phyloP scores from a whole-genome alignment of 129 eudicot species.

The Logfia minima region DNA sequence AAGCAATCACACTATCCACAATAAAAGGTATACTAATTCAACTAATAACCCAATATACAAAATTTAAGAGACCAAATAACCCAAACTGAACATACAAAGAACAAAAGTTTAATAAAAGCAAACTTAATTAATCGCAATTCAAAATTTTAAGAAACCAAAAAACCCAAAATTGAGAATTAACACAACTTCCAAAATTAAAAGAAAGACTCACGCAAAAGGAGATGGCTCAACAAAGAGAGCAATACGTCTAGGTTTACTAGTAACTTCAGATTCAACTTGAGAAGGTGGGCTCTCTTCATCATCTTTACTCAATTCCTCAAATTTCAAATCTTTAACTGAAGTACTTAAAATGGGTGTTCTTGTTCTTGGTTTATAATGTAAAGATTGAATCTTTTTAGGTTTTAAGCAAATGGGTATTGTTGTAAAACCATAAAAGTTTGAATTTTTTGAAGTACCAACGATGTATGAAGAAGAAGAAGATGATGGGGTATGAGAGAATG shows the following conservation, averaged over 20 bases:
- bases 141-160: slow-evolving; percentile 9
- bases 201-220: slow-evolving; percentile 84
- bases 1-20: slow-evolving; percentile 8
- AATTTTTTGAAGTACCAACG: slow-evolving; percentile 20
- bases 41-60: neutral
- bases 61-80: neutral
- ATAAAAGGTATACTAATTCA: neutral
- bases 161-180: slow-evolving; percentile 2
- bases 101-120: neutral
- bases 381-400: slow-evolving; percentile 26
- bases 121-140: neutral
- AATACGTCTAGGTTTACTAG: slow-evolving; percentile 78
- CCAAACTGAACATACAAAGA: neutral
- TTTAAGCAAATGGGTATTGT: slow-evolving; percentile 40
- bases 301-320: slow-evolving; percentile 46
- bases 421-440: slow-evolving; percentile 31
- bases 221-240: slow-evolving; percentile 99
- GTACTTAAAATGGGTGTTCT: slow-evolving; percentile 17
- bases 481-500: slow-evolving; percentile 37
- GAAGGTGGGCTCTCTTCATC: slow-evolving; percentile 58
- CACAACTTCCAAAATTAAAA: neutral
- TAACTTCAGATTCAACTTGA: slow-evolving; percentile 52
- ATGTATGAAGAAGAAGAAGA: slow-evolving; percentile 25
- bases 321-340: slow-evolving; percentile 39
- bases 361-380: slow-evolving; percentile 15